These are phyloP conservation scores for Hanseniaspora jakobsenii DNA, from an alignment of 805 yeast genomes.

Conservation along the genomic window DNA sequence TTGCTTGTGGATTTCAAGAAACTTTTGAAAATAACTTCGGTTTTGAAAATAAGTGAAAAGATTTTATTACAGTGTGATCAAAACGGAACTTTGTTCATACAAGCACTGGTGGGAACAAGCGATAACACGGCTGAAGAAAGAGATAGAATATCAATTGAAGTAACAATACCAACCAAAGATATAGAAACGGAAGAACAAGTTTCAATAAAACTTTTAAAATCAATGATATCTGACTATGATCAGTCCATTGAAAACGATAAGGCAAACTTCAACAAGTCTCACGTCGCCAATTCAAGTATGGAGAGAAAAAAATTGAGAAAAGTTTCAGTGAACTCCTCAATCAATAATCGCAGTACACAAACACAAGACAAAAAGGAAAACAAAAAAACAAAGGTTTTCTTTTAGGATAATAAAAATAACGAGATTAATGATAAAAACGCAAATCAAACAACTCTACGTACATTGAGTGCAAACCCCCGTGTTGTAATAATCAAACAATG, in stretches of 20 bases:
- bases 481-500: too few relatives aligned
- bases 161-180: conserved; percentile 14
- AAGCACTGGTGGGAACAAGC: conserved; percentile 7
- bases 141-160: conserved; percentile 14
- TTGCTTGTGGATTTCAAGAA: conserved; percentile 12
- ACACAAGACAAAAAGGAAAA: conserved; percentile 4
- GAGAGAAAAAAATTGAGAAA: too few relatives aligned
- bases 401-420: not conserved
- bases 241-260: not conserved
- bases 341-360: not conserved
- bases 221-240: conserved; percentile 8
- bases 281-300: too few relatives aligned
- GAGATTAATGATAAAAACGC: not conserved
- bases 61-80: conserved; percentile 9
- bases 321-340: not conserved
- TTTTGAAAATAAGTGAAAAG: conserved; percentile 13
- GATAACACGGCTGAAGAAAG: not conserved
- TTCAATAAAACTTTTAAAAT: conserved; percentile 1
- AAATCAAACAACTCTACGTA: too few relatives aligned
- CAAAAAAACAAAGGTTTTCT: conserved; percentile 1
- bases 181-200: conserved; percentile 13
- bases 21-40: conserved; percentile 6
- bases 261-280: not conserved
- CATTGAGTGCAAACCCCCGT: too few relatives aligned
- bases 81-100: conserved; percentile 10